Evolutionary conservation across 2,329 filamentous ascomycete species (phyloP), one percentile per base, ranked within the genome.

Genomic region (Plectosphaerella sp.): DNA sequence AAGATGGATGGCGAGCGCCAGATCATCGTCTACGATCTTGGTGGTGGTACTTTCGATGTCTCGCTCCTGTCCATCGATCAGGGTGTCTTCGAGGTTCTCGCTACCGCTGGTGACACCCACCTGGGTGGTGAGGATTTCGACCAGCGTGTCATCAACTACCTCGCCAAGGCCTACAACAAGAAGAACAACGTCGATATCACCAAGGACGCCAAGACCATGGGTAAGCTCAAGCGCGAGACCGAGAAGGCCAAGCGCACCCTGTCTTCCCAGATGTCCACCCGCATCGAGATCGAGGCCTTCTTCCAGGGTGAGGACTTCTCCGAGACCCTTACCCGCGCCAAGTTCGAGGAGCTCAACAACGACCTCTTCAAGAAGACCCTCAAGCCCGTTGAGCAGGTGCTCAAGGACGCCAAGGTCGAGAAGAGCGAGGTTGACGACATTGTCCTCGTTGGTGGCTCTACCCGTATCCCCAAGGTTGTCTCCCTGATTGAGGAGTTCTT

Each of bases 191-290:
- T 95, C 62, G 91, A 99, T 64, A 84, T 97, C 70, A 89, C 86
- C 77, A 95, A 95, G 82, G 91, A 97, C 69, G 77, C 87, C 61
- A 97, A 97, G 89, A 88, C 93, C 61, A 97, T 97, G 92, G 91
- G 92, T 78, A 99, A 97, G 81, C 85, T 99, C 64, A 97, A 97
- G 90, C 92, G 94, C 66, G 94, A 97, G 76, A 93, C 94, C 63
- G 94, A 99, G 77, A 97, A 97, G 86, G 94, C 94, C 77, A 99
- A 99, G 89, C 90, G 94, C 69, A 95, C 92, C 64, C 87, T 99
- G 52, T 96, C 89, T 67, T 94, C 90, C 61, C 91, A 95, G 79
- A 92, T 91, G 86, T 91, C 88, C 60, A 90, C 90, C 61, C 89
- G 90, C 63, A 91, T 96, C 63, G 94, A 97, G 78, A 97, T 99